Evolutionary conservation across 768 basidiomycete genomes (phyloP).

Genomic region (Phaeolepiota aurea): DNA sequence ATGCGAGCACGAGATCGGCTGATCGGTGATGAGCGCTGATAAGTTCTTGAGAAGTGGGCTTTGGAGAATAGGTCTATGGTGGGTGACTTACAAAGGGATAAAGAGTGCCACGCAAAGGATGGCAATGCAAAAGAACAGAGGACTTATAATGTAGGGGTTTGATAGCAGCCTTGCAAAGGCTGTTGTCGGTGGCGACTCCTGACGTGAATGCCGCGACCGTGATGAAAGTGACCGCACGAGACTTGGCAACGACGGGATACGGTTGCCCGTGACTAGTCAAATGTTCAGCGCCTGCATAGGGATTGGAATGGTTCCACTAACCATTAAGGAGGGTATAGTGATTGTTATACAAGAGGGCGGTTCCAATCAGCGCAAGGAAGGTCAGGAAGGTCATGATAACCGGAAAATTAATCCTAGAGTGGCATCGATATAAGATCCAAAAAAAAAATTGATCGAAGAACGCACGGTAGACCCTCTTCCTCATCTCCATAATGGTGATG

Average conservation of each 20-base stretch:
- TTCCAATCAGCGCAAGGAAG: slow-evolving; percentile 47
- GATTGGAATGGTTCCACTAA: slow-evolving; percentile 22
- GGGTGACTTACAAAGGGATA: slow-evolving; percentile 45
- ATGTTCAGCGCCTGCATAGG: not conserved
- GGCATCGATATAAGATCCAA: slow-evolving; percentile 22
- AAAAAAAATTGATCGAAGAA: slow-evolving; percentile 2
- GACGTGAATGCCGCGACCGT: slow-evolving; percentile 20
- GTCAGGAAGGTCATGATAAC: slow-evolving; percentile 45
- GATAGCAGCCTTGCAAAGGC: slow-evolving; percentile 35
- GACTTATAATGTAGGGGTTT: slow-evolving; percentile 71
- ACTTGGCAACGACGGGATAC: slow-evolving; percentile 44
- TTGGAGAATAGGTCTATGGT: not conserved
- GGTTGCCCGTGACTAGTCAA: slow-evolving; percentile 48
- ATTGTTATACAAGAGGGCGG: slow-evolving; percentile 52
- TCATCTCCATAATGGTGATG: slow-evolving; percentile 56
- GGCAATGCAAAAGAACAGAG: slow-evolving; percentile 46
- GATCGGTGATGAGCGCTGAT: slow-evolving; percentile 50
- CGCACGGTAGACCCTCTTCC: slow-evolving; percentile 35
- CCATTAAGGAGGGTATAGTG: slow-evolving; percentile 58
- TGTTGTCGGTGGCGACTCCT: slow-evolving; percentile 26
- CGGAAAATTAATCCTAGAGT: slow-evolving; percentile 66
- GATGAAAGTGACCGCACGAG: slow-evolving; percentile 39
- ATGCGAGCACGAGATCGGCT: slow-evolving; percentile 83
- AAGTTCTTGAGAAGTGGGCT: not conserved
- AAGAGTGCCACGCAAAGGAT: slow-evolving; percentile 46